Evolutionary conservation across 2,329 filamentous ascomycete genomes (phyloP).

Genomic region (Xylaria sp.): DNA sequence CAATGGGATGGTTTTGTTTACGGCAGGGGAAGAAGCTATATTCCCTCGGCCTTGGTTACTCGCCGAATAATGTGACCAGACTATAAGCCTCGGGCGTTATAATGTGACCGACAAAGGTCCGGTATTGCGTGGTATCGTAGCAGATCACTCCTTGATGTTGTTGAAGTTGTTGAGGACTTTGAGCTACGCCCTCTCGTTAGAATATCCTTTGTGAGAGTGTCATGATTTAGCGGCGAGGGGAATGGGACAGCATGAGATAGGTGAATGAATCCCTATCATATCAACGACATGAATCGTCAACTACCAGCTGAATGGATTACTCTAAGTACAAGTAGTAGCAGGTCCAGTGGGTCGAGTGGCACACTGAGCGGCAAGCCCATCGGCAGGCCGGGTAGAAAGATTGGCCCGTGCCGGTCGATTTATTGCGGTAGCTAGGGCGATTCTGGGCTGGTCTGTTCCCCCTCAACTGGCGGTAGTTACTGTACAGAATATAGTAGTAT

Average conservation of each 20-base stretch:
- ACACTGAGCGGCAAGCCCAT: conserved; percentile 27
- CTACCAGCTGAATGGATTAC: neutral
- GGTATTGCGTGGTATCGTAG: neutral
- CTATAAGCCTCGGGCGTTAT: conserved; percentile 18
- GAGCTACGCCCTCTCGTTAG: conserved; percentile 23
- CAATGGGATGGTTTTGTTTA: conserved; percentile 7
- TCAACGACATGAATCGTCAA: conserved; percentile 2
- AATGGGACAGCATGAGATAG: conserved; percentile 4
- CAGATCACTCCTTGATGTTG: neutral
- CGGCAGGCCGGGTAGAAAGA: conserved; percentile 33
- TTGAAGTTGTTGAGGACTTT: neutral
- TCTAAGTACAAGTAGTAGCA: too few relatives aligned
- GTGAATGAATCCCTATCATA: neutral
- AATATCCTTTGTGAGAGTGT: neutral
- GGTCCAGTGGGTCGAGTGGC: conserved; percentile 26
- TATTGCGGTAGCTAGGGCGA: neutral
- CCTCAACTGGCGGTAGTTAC: too few relatives aligned
- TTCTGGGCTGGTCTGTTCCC: neutral
- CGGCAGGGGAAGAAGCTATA: conserved; percentile 19
- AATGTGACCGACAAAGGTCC: conserved; percentile 17
- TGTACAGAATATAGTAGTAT: too few relatives aligned
- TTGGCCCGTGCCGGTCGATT: conserved; percentile 22
- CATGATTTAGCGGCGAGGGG: conserved; percentile 9
- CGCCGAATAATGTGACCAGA: neutral
- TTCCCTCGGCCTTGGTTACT: conserved; percentile 5